Base-by-base conservation (phyloP, 192 early-diverging fungal species). In the Tieghemiomyces parasiticus region DNA sequence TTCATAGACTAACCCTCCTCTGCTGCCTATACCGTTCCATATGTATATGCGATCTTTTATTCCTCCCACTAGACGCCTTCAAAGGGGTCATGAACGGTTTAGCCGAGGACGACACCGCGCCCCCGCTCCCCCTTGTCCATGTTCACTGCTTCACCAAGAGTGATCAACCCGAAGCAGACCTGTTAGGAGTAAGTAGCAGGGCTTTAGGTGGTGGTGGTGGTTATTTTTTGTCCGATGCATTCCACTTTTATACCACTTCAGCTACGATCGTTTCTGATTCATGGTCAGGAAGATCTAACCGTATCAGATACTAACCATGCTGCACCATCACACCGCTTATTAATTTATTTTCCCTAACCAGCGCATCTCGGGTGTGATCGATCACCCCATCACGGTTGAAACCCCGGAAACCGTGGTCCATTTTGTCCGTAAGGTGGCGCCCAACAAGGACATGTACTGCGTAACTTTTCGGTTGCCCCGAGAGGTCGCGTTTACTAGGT, bases 401-500 rank as follows among this genome's bases (percentile, higher is more conserved):
- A 31, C 2, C 24, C 67, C 59, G 0, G 65, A 71, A 14, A 69
- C 72, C 59, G 67, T 70, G 8, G 71, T 93, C 4, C 83, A 89
- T 64, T 84, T 79, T 66, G 97, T 99, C 1, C 85, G 97, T 26
- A 86, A 88, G 48, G 97, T 99, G 2, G 93, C 97, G 1, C 97
- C 97, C 2, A 93, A 91, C 52, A 99, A 99, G 76, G 92, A 99
- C 30, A 99, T 99, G 97, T 83, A 90, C 62, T 99, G 97, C 64
- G 71, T 97, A 45, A 87, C 87, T 14, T 89, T 99, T 63, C 68
- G 67, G 13, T 67, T 99, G 50, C 86, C 87, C 20, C 67, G 75
- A 20, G 82, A 75, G 49, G 82, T 96, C 24, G 91, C 91, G 3
- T 97, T 56, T 56, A 22, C 14, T 6, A 48, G 47, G 47, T 48